Conservation (phyloP, 2,329 filamentous ascomycete species). For the Zalaria obscura region DNA sequence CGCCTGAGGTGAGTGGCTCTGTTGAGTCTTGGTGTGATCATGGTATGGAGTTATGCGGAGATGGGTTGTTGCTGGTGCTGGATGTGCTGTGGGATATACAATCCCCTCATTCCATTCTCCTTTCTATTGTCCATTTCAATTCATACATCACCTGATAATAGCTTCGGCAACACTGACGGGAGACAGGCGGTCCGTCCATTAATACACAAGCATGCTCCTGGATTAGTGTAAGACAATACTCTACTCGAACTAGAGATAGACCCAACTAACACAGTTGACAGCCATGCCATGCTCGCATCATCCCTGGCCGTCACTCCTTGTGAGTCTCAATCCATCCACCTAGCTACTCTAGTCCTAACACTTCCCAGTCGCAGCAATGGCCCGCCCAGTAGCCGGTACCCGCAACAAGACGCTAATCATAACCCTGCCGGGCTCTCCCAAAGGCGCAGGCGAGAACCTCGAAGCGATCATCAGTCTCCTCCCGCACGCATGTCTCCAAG, state of each 20-base stretch:
- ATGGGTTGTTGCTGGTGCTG: background rate
- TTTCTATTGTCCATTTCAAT: too few relatives aligned
- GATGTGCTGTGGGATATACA: too few relatives aligned
- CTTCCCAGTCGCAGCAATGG: slow-evolving; percentile 78
- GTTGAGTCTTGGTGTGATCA: background rate
- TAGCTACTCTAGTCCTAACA: slow-evolving; percentile 8
- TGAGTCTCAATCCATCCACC: slow-evolving; percentile 31
- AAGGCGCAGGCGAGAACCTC: slow-evolving; percentile 87
- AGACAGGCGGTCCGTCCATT: slow-evolving; percentile 60
- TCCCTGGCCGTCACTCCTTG: slow-evolving; percentile 82
- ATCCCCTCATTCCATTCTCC: too few relatives aligned
- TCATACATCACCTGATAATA: too few relatives aligned
- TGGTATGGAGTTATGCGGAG: background rate
- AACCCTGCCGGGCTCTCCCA: slow-evolving; percentile 86
- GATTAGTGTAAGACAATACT: slow-evolving; percentile 49
- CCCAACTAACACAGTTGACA: slow-evolving; percentile 11
- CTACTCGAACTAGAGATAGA: too few relatives aligned
- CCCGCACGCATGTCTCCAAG: slow-evolving; percentile 87
- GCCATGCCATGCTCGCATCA: slow-evolving; percentile 81
- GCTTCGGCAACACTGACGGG: background rate
- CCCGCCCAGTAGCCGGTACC: slow-evolving; percentile 79
- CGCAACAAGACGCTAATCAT: slow-evolving; percentile 69
- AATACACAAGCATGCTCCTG: slow-evolving; percentile 73
- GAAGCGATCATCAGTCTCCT: slow-evolving; percentile 78
- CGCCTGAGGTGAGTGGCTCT: slow-evolving; percentile 57